Conservation (phyloP, 2,329 filamentous ascomycete genomes). For the Shiraia bambusicola region DNA sequence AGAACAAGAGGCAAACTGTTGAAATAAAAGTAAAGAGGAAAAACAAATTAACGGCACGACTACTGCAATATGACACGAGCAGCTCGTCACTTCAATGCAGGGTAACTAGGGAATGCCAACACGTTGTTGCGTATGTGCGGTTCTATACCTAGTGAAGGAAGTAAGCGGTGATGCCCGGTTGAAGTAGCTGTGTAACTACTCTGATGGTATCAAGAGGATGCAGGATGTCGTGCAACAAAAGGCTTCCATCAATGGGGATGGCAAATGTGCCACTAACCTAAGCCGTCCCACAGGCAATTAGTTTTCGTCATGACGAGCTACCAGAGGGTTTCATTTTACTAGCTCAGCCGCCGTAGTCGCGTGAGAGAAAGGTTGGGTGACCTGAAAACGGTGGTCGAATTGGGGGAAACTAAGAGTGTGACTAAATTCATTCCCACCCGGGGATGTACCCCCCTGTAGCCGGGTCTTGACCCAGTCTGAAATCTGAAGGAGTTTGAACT, state of each 20-base stretch:
- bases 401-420: slow-evolving; percentile 17
- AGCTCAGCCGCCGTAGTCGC: slow-evolving; percentile 42
- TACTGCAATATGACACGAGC: slow-evolving; percentile 5
- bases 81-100: slow-evolving; percentile 4
- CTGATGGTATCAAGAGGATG: slow-evolving; percentile 13
- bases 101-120: slow-evolving; percentile 5
- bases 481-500: slow-evolving; percentile 22
- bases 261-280: slow-evolving; percentile 13
- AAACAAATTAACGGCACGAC: neutral
- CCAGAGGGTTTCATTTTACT: slow-evolving; percentile 30
- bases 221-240: slow-evolving; percentile 16
- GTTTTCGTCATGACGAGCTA: slow-evolving; percentile 28
- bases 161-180: slow-evolving; percentile 6
- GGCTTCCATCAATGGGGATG: slow-evolving; percentile 20
- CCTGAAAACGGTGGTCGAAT: slow-evolving; percentile 16
- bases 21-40: neutral
- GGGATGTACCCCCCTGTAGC: slow-evolving; percentile 38
- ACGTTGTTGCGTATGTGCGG: slow-evolving; percentile 4
- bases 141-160: neutral
- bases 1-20: neutral
- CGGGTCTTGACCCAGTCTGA: slow-evolving; percentile 24
- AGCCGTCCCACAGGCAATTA: slow-evolving; percentile 20
- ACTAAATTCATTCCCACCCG: slow-evolving; percentile 28
- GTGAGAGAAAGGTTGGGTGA: slow-evolving; percentile 22
- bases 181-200: slow-evolving; percentile 13